phyloP scores from a whole-genome alignment of 75 land plant species.

The Sequoia sempervirens region DNA sequence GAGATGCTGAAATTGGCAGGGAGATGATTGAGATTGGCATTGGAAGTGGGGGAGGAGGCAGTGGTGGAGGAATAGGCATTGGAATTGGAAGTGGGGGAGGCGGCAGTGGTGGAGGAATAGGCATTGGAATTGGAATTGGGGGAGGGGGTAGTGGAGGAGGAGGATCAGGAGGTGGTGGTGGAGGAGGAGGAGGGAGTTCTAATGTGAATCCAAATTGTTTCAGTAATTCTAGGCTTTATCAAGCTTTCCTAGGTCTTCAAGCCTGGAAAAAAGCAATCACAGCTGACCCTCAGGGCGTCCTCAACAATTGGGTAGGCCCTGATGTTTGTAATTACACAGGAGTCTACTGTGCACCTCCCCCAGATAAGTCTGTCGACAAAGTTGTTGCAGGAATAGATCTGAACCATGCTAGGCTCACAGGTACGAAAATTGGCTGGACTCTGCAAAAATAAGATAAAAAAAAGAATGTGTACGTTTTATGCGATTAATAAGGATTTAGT shows the following conservation, averaged over 20 bases:
- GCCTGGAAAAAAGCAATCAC: conserved; percentile 84
- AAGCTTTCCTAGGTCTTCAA: conserved; percentile 69
- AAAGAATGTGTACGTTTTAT: neutral
- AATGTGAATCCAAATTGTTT: neutral
- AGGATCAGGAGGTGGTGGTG: neutral
- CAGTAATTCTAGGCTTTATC: conserved; percentile 8
- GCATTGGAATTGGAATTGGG: neutral
- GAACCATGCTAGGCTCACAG: conserved; percentile 54
- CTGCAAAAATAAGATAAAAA: neutral
- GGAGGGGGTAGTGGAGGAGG: neutral
- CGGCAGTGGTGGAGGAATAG: neutral
- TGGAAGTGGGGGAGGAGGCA: neutral
- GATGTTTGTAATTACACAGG: conserved; percentile 81
- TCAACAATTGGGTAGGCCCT: conserved; percentile 63
- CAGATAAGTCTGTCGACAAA: conserved; percentile 17
- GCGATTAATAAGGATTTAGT: neutral
- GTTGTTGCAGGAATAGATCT: conserved; percentile 80
- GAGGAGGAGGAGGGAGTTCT: conserved; percentile 6
- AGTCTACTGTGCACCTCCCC: conserved; percentile 60
- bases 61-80: neutral
- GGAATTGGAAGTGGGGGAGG: neutral
- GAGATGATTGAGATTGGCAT: neutral
- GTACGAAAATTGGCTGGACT: conserved; percentile 9
- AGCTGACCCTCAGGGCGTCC: conserved; percentile 54
- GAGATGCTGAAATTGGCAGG: neutral